Base-by-base conservation (phyloP, 148 eudicot species). In the Chenopodium quinoa region DNA sequence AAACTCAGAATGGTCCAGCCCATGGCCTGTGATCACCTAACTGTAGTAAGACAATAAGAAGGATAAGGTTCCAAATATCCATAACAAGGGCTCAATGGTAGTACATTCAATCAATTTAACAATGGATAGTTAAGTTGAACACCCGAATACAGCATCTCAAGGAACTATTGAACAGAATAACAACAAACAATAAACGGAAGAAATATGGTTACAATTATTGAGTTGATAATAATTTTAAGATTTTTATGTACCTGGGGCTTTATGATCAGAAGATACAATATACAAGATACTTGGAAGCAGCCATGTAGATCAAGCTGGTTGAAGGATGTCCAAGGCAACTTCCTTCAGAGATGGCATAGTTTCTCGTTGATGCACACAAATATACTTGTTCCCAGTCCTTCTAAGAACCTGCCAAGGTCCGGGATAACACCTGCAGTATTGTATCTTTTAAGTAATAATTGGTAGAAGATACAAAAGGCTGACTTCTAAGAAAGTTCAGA, bases 261-360 rank as follows among this genome's bases (percentile, higher is more conserved):
- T 54, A 52, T 1, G 27, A 31, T 9, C 54, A 71, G 40, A 58
- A 64, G 63, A 70, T 67, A 6, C 50, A n/a, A 32, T n/a, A 64
- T 47, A 25, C 16, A 9, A 31, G 75, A 71, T 47, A 62, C 48
- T 62, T 16, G 16, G 22, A 77, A 22, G 46, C 40, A 27, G 16
- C 17, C 32, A 82, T 44, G 37, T 71, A 12, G 34, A 66, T 91
- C 83, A 92, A 83, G 93, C 89, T 0, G 92, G 89, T 70, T 94
- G 95, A 86, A 95, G 97, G 78, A 95, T 95, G 86, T 92, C 89
- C 84, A 95, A 81, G 23, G 99, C 99, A 60, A 95, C 97, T 86
- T 95, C 97, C 84, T 95, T 95, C 58, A 95, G 88, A 19, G 99
- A 88, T 58, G 99, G 97, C 99, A 95, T 95, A 65, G 73, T 84